Conservation (phyloP, 164 flowering plant genomes). For the Magnolia sinica region DNA sequence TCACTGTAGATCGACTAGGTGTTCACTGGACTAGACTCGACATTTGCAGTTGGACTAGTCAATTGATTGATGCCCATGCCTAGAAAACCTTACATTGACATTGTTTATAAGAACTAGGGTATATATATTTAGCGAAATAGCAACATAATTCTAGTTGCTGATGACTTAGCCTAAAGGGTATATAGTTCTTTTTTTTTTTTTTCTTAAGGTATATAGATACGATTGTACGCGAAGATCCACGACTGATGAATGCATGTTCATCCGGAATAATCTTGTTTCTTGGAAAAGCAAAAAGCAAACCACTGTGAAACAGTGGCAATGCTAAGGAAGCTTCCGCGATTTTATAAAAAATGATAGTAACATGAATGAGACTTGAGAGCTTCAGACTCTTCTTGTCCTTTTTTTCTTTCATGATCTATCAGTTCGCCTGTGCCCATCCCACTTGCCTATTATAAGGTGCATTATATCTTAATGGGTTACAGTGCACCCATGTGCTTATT, state of each 20-base stretch:
- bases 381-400: background rate
- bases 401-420: background rate
- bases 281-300: background rate
- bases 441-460: background rate
- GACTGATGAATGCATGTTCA: background rate
- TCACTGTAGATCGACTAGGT: too few relatives aligned
- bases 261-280: background rate
- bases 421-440: background rate
- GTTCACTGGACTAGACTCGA: too few relatives aligned
- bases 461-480: background rate
- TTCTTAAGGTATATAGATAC: too few relatives aligned
- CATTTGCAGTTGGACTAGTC: too few relatives aligned
- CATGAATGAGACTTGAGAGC: background rate
- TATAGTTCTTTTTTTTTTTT: too few relatives aligned
- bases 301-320: background rate
- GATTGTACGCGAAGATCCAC: too few relatives aligned
- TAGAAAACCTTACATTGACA: too few relatives aligned
- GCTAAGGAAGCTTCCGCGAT: background rate
- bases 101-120: too few relatives aligned
- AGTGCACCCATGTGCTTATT: background rate
- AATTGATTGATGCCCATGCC: too few relatives aligned
- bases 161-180: too few relatives aligned
- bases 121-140: too few relatives aligned
- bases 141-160: too few relatives aligned
- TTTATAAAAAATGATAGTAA: background rate